Conservation (phyloP, 176 grass and related monocot genomes). For the Miscanthus lutarioriparius region DNA sequence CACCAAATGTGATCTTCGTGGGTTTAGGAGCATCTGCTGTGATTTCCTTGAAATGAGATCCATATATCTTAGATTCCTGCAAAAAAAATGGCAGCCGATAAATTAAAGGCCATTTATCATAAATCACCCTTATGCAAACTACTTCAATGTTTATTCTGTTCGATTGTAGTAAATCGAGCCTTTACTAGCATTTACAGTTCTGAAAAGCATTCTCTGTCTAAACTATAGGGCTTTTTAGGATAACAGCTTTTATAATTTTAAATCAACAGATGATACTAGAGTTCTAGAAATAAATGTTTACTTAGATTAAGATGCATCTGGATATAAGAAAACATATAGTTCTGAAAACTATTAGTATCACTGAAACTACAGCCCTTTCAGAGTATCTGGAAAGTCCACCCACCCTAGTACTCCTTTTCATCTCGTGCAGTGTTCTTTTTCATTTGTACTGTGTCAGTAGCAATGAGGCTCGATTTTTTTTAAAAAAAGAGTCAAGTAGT, state of each 20-base stretch:
- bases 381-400: not conserved
- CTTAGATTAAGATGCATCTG: not conserved
- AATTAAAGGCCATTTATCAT: slow-evolving; percentile 11
- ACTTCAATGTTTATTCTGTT: not conserved
- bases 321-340: not conserved
- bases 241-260: not conserved
- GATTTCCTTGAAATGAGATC: slow-evolving; percentile 91
- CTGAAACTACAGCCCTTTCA: not conserved
- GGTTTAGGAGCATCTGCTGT: slow-evolving; percentile 86
- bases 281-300: not conserved
- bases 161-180: not conserved
- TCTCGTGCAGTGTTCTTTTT: not conserved
- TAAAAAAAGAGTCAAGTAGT: not conserved
- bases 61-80: slow-evolving; percentile 93
- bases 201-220: not conserved
- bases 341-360: not conserved
- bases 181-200: not conserved
- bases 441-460: not conserved
- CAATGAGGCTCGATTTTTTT: not conserved
- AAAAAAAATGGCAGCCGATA: not conserved
- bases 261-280: not conserved
- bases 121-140: slow-evolving; percentile 7
- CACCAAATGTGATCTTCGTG: slow-evolving; percentile 84
- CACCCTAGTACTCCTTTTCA: not conserved
- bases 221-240: not conserved